Conservation (phyloP, 2,329 filamentous ascomycete genomes). For the Teratosphaeria destructans region DNA sequence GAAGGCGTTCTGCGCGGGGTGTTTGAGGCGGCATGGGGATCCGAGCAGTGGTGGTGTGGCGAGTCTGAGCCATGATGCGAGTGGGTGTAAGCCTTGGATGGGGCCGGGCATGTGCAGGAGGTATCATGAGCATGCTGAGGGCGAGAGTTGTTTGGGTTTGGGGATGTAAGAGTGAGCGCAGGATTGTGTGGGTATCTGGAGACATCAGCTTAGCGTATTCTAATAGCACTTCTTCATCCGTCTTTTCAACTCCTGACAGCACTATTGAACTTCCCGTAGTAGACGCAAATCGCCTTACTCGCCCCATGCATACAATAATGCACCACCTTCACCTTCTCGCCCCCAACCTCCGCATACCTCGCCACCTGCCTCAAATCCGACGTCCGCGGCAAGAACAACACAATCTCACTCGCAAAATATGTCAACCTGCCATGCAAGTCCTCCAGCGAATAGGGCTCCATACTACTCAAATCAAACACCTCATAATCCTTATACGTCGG, state of each 20-base stretch:
- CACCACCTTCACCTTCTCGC: slow-evolving; percentile 57
- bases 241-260: neutral
- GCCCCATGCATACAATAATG: slow-evolving; percentile 89
- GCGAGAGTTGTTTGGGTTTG: slow-evolving; percentile 17
- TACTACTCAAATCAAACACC: slow-evolving; percentile 72
- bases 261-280: slow-evolving; percentile 34
- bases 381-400: slow-evolving; percentile 76
- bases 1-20: slow-evolving; percentile 31
- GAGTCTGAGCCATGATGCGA: slow-evolving; percentile 22
- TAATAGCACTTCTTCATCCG: neutral
- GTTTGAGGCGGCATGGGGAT: slow-evolving; percentile 26
- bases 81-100: slow-evolving; percentile 30
- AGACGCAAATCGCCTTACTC: slow-evolving; percentile 63
- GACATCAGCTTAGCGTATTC: neutral
- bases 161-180: neutral
- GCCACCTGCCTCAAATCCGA: slow-evolving; percentile 75
- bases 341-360: slow-evolving; percentile 22
- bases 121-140: slow-evolving; percentile 28
- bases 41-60: slow-evolving; percentile 7
- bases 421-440: slow-evolving; percentile 54
- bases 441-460: slow-evolving; percentile 74
- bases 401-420: slow-evolving; percentile 42
- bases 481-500: slow-evolving; percentile 53
- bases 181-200: neutral
- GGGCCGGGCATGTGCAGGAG: slow-evolving; percentile 24